Evolutionary conservation across 2,329 filamentous ascomycete species (phyloP).

Genomic region (Diaporthe vaccinii): DNA sequence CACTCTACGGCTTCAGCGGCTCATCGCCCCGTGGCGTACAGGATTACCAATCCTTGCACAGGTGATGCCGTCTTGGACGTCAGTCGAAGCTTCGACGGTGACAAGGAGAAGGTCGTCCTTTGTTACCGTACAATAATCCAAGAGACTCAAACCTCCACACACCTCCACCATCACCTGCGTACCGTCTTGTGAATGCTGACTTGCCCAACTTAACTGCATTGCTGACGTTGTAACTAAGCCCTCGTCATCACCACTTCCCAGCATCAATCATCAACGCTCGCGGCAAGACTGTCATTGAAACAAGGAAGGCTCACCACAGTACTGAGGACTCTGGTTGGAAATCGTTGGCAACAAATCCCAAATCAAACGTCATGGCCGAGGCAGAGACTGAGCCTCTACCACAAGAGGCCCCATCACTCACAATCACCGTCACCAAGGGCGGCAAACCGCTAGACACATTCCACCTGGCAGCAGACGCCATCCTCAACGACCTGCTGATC

Average conservation of each 20-base stretch:
- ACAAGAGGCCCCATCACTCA: constrained; percentile 22
- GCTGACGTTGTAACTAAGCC: background rate
- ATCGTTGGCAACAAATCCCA: background rate
- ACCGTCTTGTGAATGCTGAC: constrained; percentile 4
- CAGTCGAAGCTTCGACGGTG: constrained; percentile 37
- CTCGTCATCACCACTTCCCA: background rate
- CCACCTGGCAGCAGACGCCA: constrained; percentile 40
- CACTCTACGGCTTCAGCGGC: constrained; percentile 8
- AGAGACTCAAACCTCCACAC: background rate
- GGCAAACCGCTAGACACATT: constrained; percentile 42
- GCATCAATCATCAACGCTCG: too few species aligned
- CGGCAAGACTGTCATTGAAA: background rate
- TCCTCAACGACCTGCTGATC: constrained; percentile 46
- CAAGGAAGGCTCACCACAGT: background rate
- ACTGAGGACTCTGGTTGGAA: background rate
- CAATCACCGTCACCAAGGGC: constrained; percentile 43
- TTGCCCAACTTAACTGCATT: background rate
- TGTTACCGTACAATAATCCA: background rate
- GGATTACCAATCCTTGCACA: constrained; percentile 32
- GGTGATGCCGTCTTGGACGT: constrained; percentile 30
- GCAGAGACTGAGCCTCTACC: background rate
- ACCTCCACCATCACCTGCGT: background rate
- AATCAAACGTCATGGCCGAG: background rate
- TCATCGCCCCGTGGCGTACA: constrained; percentile 18
- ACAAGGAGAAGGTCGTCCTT: background rate